phyloP scores from a whole-genome alignment of 495 filamentous ascomycete genomes.

The Xylaria curta region DNA sequence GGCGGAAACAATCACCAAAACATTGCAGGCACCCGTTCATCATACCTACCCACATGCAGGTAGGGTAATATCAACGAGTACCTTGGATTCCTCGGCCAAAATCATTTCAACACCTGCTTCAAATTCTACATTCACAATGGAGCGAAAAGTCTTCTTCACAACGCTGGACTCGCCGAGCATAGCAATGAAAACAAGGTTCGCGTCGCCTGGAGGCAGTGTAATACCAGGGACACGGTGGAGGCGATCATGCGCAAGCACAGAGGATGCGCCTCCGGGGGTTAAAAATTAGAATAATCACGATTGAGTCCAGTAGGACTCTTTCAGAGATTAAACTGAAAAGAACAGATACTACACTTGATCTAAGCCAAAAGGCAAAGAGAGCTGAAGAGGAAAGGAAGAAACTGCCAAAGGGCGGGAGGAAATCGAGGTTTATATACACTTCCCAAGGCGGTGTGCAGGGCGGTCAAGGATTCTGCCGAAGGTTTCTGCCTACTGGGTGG shows the following conservation, averaged over 20 bases:
- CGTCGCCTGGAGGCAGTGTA: conserved; percentile 79
- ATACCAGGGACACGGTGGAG: conserved; percentile 77
- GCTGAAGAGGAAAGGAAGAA: conserved; percentile 39
- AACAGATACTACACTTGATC: conserved; percentile 97
- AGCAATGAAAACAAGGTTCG: conserved; percentile 62
- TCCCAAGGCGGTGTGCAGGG: conserved; percentile 24
- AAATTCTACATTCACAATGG: no score
- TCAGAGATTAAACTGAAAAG: conserved; percentile 85
- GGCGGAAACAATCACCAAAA: not conserved
- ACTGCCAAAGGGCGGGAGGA: conserved; percentile 29
- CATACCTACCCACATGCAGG: no score
- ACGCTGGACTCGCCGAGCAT: conserved; percentile 55
- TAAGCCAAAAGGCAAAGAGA: conserved; percentile 64
- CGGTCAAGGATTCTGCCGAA: conserved; percentile 31
- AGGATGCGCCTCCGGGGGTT: conserved; percentile 57
- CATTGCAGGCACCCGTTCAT: not conserved
- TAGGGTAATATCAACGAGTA: no score
- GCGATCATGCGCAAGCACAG: conserved; percentile 76
- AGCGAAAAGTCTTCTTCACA: conserved; percentile 59
- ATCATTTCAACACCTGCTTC: no score
- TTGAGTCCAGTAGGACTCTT: conserved; percentile 60
- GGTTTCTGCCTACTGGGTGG: conserved; percentile 7
- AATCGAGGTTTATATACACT: conserved; percentile 16
- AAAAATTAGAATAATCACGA: conserved; percentile 80
- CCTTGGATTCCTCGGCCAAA: no score